Evolutionary conservation across 305 asterid genomes (phyloP).

Genomic region (Withania somnifera): DNA sequence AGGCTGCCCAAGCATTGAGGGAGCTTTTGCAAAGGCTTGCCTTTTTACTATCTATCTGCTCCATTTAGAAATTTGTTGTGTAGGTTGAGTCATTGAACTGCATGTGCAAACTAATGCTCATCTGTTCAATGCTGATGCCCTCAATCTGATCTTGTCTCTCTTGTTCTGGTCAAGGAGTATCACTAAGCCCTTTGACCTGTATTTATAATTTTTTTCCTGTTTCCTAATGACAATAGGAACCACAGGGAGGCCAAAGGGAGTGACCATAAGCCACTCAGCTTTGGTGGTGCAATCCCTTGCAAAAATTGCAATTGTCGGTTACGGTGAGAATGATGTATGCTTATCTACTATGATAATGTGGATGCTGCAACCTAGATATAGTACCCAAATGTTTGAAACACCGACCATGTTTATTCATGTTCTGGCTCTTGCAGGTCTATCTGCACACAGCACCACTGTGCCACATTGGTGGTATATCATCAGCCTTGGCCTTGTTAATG

Average conservation of each 20-base stretch:
- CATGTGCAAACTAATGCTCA: background rate
- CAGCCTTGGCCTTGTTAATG: constrained; percentile 86
- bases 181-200: background rate
- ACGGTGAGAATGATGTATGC: constrained; percentile 73
- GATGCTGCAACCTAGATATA: background rate
- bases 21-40: too few species aligned
- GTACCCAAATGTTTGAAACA: background rate
- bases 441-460: constrained; percentile 84
- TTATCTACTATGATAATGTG: background rate
- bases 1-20: too few species aligned
- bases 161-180: background rate
- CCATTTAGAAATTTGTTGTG: background rate
- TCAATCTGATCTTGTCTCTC: background rate
- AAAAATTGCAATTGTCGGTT: constrained; percentile 66
- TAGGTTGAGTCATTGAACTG: background rate
- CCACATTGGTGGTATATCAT: constrained; percentile 92
- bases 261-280: constrained; percentile 61
- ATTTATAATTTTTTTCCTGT: background rate
- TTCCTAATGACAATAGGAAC: constrained; percentile 42
- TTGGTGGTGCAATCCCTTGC: constrained; percentile 78
- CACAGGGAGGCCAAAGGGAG: constrained; percentile 92
- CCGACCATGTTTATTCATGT: background rate
- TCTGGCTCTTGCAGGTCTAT: constrained; percentile 40
- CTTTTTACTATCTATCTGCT: background rate
- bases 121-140: background rate